Percentiles rank a stretch among this genome's conserved stretches.
These are phyloP conservation scores for Gynandropsis gynandra DNA, from an alignment of 345 rosid genomes.

Conservation along the genomic window DNA sequence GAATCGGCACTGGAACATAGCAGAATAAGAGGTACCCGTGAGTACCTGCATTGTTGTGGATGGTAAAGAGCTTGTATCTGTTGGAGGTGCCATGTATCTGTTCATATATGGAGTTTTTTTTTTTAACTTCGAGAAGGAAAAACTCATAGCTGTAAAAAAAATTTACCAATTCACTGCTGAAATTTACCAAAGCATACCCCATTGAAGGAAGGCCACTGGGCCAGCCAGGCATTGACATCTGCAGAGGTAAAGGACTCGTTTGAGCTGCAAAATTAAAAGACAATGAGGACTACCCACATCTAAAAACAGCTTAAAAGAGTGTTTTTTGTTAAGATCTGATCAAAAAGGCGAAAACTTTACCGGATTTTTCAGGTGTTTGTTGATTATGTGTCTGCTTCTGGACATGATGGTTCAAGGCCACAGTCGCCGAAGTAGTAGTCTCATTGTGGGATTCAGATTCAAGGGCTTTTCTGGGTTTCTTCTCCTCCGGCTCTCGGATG, in stretches of 20 bases:
- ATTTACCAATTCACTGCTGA: background rate
- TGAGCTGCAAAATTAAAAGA: conserved; percentile 46
- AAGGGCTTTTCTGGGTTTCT: conserved; percentile 27
- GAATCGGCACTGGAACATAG: background rate
- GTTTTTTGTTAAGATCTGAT: too few species aligned
- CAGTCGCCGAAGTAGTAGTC: conserved; percentile 21
- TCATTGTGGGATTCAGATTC: conserved; percentile 45
- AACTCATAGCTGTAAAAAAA: background rate
- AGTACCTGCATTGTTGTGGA: conserved; percentile 73
- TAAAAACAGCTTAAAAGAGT: background rate
- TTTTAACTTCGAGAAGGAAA: conserved; percentile 9
- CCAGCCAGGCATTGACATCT: conserved; percentile 82
- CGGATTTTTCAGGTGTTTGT: conserved; percentile 46
- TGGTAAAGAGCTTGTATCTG: conserved; percentile 62
- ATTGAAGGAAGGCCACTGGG: conserved; percentile 90
- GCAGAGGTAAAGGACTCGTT: conserved; percentile 51
- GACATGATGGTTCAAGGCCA: conserved; percentile 29
- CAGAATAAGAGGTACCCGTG: background rate
- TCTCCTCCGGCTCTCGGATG: conserved; percentile 40
- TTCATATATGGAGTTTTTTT: conserved; percentile 19
- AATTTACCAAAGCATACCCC: conserved; percentile 48
- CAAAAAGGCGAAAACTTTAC: conserved; percentile 24
- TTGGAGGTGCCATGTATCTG: conserved; percentile 84
- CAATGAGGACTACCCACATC: background rate
- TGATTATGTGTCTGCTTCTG: conserved; percentile 51